A percentile compares a stretch with the other conserved stretches of the same genome.
These are phyloP conservation scores for Sporothrix protearum DNA, from an alignment of 2,329 filamentous ascomycete genomes.

Conservation along the genomic window DNA sequence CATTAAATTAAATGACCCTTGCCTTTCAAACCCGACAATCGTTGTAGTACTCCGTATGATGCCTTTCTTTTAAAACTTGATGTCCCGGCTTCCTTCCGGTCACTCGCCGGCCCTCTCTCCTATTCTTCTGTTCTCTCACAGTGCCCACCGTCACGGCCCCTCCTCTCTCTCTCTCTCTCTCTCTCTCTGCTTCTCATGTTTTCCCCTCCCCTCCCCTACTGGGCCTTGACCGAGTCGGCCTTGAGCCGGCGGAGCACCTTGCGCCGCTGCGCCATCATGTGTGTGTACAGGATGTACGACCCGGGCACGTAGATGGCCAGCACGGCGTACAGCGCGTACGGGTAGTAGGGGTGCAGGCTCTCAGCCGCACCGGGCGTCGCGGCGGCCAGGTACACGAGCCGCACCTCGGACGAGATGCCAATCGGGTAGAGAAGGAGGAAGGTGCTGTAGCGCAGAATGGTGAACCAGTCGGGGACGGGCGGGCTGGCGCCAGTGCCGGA, in stretches of 20 bases:
- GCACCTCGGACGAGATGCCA: constrained; percentile 84
- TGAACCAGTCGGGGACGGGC: constrained; percentile 47
- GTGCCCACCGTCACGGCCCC: background rate
- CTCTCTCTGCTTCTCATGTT: background rate
- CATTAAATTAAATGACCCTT: background rate
- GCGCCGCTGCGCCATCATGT: constrained; percentile 88
- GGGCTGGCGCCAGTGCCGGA: constrained; percentile 40
- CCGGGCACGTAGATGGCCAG: constrained; percentile 42
- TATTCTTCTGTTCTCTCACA: background rate
- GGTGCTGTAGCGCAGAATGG: constrained; percentile 85
- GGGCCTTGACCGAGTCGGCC: constrained; percentile 41
- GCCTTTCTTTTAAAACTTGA: background rate
- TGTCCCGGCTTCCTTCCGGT: too few species aligned
- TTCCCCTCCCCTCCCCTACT: constrained; percentile 32
- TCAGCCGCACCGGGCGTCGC: constrained; percentile 57
- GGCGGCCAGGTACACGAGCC: constrained; percentile 66
- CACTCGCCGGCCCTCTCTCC: background rate
- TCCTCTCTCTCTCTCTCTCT: background rate
- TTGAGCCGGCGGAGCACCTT: constrained; percentile 70
- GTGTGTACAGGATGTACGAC: constrained; percentile 79
- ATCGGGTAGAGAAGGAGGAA: constrained; percentile 92
- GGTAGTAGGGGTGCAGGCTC: constrained; percentile 46
- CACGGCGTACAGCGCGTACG: constrained; percentile 38
- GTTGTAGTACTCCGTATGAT: background rate
- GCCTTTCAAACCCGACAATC: background rate